Base-by-base conservation (phyloP, 768 basidiomycete species). In the Roridomyces roridus region DNA sequence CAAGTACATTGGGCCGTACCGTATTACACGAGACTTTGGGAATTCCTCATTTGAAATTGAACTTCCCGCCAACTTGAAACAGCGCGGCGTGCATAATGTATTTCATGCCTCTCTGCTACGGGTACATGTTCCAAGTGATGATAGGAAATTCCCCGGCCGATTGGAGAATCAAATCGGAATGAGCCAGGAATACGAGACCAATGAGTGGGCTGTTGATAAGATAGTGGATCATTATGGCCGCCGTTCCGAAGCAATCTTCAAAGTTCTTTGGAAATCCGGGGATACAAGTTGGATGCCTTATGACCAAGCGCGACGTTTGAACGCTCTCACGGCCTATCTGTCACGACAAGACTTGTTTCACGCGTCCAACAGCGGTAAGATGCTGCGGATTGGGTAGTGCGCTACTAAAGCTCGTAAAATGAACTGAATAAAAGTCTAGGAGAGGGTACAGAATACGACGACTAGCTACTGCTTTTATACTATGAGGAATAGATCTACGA, bases 1-100 rank as follows among this genome's bases (percentile, higher is more conserved):
- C 0, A 70, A 70, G 47, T 74, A 48, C 46, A 66, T 72, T 26
- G 73, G 73, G 5, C 73, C 72, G 0, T 72, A 65, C 50, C 52
- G 47, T 11, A 61, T 74, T 29, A 20, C 57, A 0, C 42, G 54
- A 10, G 59, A 59, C 17, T 48, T 57, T 8, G 37, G 36, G 0
- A 62, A 67, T 23, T 56, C 50, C 1, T 60, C 68, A 0, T 72
- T 49, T 29, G 2, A 61, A 55, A 5, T 63, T 26, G 31, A 69
- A 45, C 36, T 68, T 26, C n/a, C 67, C 29, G 0, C 46, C 40
- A 10, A 51, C 60, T 53, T 74, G 5, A 67, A 64, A 25, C 68
- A 55, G 7, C 39, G 55, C 5, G 68, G 56, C 11, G 37, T 50
- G 23, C 48, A 50, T 41, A 35, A 48, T 18, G 35, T 39, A 4